Evolutionary conservation across 73 alveolate species (phyloP), one percentile per base, ranked within the genome.

Genomic region (Uronychia binucleata): DNA sequence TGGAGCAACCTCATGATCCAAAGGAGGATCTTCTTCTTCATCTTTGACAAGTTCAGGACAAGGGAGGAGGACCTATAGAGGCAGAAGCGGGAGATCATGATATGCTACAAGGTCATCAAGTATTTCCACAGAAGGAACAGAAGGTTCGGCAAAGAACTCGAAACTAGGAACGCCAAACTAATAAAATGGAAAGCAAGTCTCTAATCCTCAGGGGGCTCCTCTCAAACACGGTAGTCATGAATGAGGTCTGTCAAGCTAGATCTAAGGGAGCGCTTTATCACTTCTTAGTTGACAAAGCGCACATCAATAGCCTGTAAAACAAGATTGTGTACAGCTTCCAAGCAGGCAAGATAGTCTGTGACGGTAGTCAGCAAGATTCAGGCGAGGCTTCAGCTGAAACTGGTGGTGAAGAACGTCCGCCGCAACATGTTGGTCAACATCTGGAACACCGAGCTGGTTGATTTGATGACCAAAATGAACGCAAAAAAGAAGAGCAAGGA

Each of bases 331-430:
- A 19, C 67, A 46, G 67, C 67, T 46, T 46, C 19, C n/a, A 46
- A 46, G 67, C 67, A 46, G n/a, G n/a, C n/a, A n/a, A n/a, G n/a
- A n/a, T n/a, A n/a, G n/a, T n/a, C n/a, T n/a, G n/a, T n/a, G n/a
- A n/a, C n/a, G n/a, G n/a, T n/a, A n/a, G 67, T 46, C n/a, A 46
- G 67, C 67, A 46, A 46, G 67, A 46, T 46, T 46, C 67, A 46
- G 19, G 5, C 5, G 67, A 5, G 67, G 19, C 5, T 46, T 5
- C 67, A 46, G 19, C 19, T 46, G 67, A 46, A 46, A 46, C 67
- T 46, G 67, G n/a, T 11, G 5, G 19, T 19, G 5, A 46, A 46
- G 19, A 19, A 19, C 5, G 67, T 46, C 19, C 67, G 67, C 5
- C 5, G 67, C n/a, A 46, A 11, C n/a, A 5, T 46, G 67, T 19